These are phyloP conservation scores for Boletus fagicola DNA, from an alignment of 768 basidiomycete species.

Conservation along the genomic window DNA sequence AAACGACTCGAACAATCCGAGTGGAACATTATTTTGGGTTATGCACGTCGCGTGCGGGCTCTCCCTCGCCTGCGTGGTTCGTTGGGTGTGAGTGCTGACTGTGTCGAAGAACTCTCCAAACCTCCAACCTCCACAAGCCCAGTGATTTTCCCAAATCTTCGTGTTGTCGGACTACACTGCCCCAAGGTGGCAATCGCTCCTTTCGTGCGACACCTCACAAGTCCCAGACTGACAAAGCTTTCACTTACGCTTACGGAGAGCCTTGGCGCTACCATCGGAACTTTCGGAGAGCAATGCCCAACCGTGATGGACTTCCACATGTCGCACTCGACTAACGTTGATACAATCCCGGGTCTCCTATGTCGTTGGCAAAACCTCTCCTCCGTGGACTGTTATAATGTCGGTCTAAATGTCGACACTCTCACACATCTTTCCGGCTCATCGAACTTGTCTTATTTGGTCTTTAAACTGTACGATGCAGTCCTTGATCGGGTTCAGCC, in stretches of 20 bases:
- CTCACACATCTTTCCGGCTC: constrained; percentile 6
- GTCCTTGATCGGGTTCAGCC: background rate
- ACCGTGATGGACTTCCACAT: background rate
- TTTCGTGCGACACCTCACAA: constrained; percentile 9
- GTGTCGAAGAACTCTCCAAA: constrained; percentile 3
- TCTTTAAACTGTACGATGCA: background rate
- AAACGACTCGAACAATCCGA: background rate
- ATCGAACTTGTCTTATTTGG: background rate
- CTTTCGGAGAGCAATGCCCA: constrained; percentile 5
- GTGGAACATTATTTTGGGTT: constrained; percentile 11
- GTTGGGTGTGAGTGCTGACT: background rate
- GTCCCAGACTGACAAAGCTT: background rate
- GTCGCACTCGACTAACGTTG: background rate
- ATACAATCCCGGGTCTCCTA: constrained; percentile 4
- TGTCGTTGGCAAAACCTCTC: constrained; percentile 8
- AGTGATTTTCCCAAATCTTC: constrained; percentile 14
- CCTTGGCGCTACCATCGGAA: background rate
- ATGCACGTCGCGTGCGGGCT: constrained; percentile 9
- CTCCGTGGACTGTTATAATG: background rate
- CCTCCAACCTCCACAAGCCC: background rate
- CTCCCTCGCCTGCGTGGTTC: background rate
- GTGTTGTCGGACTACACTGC: background rate
- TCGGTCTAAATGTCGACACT: background rate
- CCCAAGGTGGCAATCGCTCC: background rate
- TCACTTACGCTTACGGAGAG: background rate